phyloP scores from a whole-genome alignment of 768 basidiomycete genomes.

The Termitomyces sp. region DNA sequence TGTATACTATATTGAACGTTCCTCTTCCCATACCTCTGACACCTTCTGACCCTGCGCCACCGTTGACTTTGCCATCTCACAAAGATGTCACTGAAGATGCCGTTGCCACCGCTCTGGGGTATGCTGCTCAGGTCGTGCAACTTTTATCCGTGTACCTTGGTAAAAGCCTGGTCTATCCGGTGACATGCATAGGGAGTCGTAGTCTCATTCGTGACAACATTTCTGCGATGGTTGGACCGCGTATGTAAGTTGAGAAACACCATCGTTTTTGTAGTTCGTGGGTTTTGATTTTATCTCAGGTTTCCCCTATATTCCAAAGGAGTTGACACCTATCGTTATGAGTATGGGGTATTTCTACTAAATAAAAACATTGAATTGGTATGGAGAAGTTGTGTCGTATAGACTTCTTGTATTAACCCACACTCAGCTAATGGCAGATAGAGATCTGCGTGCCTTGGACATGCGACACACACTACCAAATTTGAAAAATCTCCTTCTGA shows the following conservation, averaged over 20 bases:
- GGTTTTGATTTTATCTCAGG: constrained; percentile 34
- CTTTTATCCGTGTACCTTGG: constrained; percentile 76
- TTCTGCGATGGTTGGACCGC: constrained; percentile 90
- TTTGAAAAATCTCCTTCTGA: constrained; percentile 88
- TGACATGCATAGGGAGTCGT: constrained; percentile 85
- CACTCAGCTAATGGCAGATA: constrained; percentile 81
- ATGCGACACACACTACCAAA: constrained; percentile 96
- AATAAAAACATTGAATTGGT: constrained; percentile 99
- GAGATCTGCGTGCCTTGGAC: constrained; percentile 84
- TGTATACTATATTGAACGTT: constrained; percentile 81
- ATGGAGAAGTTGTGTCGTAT: constrained; percentile 14
- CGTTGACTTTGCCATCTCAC: constrained; percentile 57
- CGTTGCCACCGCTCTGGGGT: constrained; percentile 87
- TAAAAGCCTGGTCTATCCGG: constrained; percentile 76
- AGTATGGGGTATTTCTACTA: constrained; percentile 93
- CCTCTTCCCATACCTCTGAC: constrained; percentile 86
- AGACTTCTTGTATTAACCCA: constrained; percentile 7
- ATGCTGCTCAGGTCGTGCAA: constrained; percentile 82
- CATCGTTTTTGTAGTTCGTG: background rate
- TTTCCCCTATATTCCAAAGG: constrained; percentile 94
- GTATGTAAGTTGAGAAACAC: constrained; percentile 58
- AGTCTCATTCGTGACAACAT: constrained; percentile 91
- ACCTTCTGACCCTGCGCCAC: constrained; percentile 77
- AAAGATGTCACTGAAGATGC: constrained; percentile 78
- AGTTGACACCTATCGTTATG: constrained; percentile 94